Percentiles rank a stretch among this genome's conserved stretches.
These are phyloP conservation scores for Pulchroboletus neoregius DNA, from an alignment of 1,284 basidiomycete species.

Conservation along the genomic window DNA sequence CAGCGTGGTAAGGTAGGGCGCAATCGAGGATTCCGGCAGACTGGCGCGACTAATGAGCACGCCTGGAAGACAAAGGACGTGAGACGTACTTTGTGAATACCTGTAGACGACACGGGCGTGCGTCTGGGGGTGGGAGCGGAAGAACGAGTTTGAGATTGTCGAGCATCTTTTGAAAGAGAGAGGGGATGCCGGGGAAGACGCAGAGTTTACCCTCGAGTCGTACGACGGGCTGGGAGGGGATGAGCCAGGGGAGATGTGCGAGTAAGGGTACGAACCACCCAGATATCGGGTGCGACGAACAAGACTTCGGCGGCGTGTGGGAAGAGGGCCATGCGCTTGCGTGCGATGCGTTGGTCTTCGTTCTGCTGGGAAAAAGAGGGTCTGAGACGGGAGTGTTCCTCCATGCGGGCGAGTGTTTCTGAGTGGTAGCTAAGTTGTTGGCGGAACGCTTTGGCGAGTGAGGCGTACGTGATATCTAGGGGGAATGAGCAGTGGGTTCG, in stretches of 20 bases:
- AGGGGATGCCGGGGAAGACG: conserved; percentile 88
- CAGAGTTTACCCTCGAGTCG: conserved; percentile 81
- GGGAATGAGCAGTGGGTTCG: not conserved
- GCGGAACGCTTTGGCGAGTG: conserved; percentile 82
- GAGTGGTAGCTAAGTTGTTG: conserved; percentile 72
- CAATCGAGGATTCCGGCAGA: conserved; percentile 82
- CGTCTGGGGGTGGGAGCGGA: conserved; percentile 65
- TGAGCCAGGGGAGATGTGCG: conserved; percentile 4
- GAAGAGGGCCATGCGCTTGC: conserved; percentile 81
- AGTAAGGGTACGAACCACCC: conserved; percentile 57
- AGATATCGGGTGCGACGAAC: conserved; percentile 70
- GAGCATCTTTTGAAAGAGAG: conserved; percentile 79
- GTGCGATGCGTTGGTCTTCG: conserved; percentile 67
- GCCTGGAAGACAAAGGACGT: not conserved
- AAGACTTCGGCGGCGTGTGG: conserved; percentile 73
- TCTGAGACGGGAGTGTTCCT: conserved; percentile 56
- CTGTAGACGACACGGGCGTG: conserved; percentile 72
- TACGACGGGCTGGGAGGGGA: conserved; percentile 64
- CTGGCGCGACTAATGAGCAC: too few relatives aligned
- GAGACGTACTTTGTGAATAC: conserved; percentile 69
- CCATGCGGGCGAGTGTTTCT: conserved; percentile 82
- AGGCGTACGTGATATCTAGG: conserved; percentile 84
- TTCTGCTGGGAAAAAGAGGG: conserved; percentile 57
- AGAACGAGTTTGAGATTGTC: conserved; percentile 69
- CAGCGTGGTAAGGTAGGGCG: conserved; percentile 80